A percentile compares a stretch with the other conserved stretches of the same genome.
Evolutionary conservation across 164 flowering plant species (phyloP).

Genomic region (Piper longum): DNA sequence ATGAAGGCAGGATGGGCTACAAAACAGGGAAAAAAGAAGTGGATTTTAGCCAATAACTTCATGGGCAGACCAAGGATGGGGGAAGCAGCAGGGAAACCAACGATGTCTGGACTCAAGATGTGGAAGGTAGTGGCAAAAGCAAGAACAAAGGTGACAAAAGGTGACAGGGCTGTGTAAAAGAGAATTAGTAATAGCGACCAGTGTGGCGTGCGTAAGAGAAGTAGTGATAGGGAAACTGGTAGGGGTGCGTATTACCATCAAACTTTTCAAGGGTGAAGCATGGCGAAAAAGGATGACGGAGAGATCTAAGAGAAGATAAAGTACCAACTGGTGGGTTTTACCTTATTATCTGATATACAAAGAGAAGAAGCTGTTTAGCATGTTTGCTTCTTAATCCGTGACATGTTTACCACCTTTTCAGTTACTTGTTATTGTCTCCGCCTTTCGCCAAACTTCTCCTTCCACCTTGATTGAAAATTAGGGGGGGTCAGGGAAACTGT

Average conservation of each 20-base stretch:
- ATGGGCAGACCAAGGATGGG: background rate
- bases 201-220: constrained; percentile 7
- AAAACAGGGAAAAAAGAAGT: background rate
- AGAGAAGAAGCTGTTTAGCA: background rate
- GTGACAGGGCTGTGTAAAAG: no score
- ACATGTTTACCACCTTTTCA: constrained; percentile 15
- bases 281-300: constrained; percentile 2
- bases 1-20: no score
- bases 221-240: constrained; percentile 55
- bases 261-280: constrained; percentile 12
- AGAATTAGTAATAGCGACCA: no score
- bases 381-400: constrained; percentile 30
- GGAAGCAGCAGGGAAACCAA: no score
- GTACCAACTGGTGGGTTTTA: background rate
- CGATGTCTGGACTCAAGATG: no score
- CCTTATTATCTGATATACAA: background rate
- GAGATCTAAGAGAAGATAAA: background rate
- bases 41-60: background rate
- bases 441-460: no score
- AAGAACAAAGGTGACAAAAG: no score
- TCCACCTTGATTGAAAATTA: no score
- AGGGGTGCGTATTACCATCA: constrained; percentile 39
- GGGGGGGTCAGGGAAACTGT: no score
- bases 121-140: no score
- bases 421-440: no score